These are phyloP conservation scores for Ceriops zippeliana DNA, from an alignment of 345 rosid genomes.

Conservation along the genomic window DNA sequence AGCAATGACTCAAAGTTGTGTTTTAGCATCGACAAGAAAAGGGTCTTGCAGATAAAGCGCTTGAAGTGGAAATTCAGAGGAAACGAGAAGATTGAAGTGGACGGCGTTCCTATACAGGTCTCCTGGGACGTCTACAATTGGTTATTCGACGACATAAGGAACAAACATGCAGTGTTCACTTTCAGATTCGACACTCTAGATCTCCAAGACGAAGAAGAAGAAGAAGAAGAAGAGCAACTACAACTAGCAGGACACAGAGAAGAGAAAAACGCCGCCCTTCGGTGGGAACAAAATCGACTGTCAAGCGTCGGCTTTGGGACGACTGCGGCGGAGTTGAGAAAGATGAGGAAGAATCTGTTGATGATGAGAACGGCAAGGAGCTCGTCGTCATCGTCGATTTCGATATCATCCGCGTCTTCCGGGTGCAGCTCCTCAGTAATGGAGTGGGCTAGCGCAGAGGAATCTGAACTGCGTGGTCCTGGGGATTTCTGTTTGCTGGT, in stretches of 20 bases:
- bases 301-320: conserved; percentile 41
- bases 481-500: conserved; percentile 73
- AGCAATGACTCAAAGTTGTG: conserved; percentile 60
- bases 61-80: conserved; percentile 95
- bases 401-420: conserved; percentile 83
- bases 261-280: conserved; percentile 23
- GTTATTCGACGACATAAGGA: conserved; percentile 54
- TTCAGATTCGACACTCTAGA: conserved; percentile 65
- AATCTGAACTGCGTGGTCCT: conserved; percentile 48
- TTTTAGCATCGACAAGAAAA: conserved; percentile 51
- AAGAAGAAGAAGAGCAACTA: conserved; percentile 11
- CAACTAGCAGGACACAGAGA: not conserved
- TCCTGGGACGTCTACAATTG: conserved; percentile 97
- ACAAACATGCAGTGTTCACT: conserved; percentile 73
- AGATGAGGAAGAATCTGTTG: conserved; percentile 70
- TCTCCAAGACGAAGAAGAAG: conserved; percentile 18
- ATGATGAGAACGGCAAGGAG: conserved; percentile 58
- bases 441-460: conserved; percentile 93
- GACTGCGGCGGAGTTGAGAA: conserved; percentile 67
- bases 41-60: conserved; percentile 64
- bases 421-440: conserved; percentile 75
- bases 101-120: conserved; percentile 64
- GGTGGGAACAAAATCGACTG: conserved; percentile 33
- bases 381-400: conserved; percentile 71
- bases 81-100: conserved; percentile 70